Evolutionary conservation across 1,284 basidiomycete genomes (phyloP).

Genomic region (Porodaedalea pini): DNA sequence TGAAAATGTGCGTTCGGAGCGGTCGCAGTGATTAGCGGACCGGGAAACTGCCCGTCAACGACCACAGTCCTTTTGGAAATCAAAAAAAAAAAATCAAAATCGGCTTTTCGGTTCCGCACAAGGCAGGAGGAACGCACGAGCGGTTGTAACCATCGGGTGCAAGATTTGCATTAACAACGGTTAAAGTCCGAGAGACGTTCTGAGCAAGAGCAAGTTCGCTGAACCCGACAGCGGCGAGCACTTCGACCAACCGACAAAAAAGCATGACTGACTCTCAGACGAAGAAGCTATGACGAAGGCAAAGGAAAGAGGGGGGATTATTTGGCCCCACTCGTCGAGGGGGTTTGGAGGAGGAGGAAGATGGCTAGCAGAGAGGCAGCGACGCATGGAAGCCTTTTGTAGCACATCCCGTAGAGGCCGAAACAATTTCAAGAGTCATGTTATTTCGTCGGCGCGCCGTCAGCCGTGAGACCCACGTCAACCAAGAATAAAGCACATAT

Average conservation of each 20-base stretch:
- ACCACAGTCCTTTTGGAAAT: slow-evolving; percentile 10
- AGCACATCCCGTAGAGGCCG: not conserved
- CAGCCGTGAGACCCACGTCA: not conserved
- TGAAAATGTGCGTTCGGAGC: slow-evolving; percentile 13
- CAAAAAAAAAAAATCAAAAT: not conserved
- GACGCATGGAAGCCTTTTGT: not conserved
- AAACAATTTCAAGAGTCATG: not conserved
- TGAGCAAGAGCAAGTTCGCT: not conserved
- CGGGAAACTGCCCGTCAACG: slow-evolving; percentile 16
- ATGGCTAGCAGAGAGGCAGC: no score
- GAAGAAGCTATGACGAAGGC: not conserved
- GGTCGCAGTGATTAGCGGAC: slow-evolving; percentile 13
- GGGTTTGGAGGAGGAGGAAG: not conserved
- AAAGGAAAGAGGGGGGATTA: not conserved
- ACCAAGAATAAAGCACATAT: slow-evolving; percentile 1
- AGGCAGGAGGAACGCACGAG: slow-evolving; percentile 8
- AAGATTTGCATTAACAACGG: slow-evolving; percentile 10
- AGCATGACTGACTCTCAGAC: not conserved
- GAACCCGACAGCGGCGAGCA: not conserved
- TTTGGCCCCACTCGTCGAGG: no score
- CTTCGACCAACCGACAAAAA: not conserved
- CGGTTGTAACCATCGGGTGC: slow-evolving; percentile 19
- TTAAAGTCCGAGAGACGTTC: slow-evolving; percentile 4
- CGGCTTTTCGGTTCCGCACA: not conserved
- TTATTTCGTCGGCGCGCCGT: not conserved